These are phyloP conservation scores for Aristolochia contorta DNA, from an alignment of 164 flowering plant genomes.

Conservation along the genomic window DNA sequence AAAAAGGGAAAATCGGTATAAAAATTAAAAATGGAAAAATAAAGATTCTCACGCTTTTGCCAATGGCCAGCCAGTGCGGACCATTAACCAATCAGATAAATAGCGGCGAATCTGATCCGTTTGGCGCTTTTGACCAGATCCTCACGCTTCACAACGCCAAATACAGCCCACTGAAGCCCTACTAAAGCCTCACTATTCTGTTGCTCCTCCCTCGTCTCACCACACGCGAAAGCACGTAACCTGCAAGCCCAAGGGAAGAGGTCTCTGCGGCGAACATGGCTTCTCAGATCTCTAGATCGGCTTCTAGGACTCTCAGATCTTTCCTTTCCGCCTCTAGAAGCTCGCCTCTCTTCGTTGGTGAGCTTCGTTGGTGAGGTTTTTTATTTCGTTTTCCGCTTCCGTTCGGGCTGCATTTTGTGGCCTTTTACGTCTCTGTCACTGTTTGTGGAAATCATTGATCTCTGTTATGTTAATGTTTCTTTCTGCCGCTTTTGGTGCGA, in stretches of 20 bases:
- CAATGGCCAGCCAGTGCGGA: too few species aligned
- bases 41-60: too few species aligned
- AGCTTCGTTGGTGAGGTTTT: slow-evolving; percentile 31
- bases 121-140: too few species aligned
- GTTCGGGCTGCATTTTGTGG: neutral
- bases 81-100: too few species aligned
- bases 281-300: slow-evolving; percentile 69
- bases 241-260: neutral
- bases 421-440: neutral
- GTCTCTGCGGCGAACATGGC: slow-evolving; percentile 34
- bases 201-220: neutral
- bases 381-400: neutral
- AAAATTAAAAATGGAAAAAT: too few species aligned
- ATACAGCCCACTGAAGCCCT: too few species aligned
- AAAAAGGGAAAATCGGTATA: too few species aligned
- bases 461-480: neutral
- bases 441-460: neutral
- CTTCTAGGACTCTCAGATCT: slow-evolving; percentile 50
- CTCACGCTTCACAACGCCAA: too few species aligned
- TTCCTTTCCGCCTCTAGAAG: slow-evolving; percentile 46
- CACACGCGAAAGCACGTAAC: neutral
- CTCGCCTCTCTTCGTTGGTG: slow-evolving; percentile 53
- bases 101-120: too few species aligned
- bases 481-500: neutral
- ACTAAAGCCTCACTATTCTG: neutral